These are phyloP conservation scores for Holtermanniella nyarrowii DNA, from an alignment of 768 basidiomycete species.

Conservation along the genomic window DNA sequence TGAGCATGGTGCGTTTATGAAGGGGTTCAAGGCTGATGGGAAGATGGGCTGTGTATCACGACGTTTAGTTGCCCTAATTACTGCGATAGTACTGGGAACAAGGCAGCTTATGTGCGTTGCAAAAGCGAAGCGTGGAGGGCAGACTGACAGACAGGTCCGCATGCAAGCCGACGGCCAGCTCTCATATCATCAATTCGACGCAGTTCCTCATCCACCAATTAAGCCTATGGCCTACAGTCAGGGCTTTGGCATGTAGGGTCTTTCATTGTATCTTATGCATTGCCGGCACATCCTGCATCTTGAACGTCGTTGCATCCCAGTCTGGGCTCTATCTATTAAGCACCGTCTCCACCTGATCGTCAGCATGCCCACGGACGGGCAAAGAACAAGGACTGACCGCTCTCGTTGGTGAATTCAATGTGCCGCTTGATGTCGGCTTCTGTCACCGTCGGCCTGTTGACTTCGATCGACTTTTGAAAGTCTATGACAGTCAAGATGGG, in stretches of 20 bases:
- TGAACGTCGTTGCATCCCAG: background rate
- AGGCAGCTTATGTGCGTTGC: constrained; percentile 71
- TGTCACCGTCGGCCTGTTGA: constrained; percentile 76
- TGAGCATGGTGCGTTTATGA: constrained; percentile 53
- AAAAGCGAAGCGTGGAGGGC: background rate
- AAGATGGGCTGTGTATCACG: constrained; percentile 80
- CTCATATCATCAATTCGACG: constrained; percentile 63
- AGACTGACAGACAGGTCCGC: constrained; percentile 42
- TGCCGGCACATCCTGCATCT: background rate
- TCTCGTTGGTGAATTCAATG: constrained; percentile 44
- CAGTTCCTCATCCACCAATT: constrained; percentile 75
- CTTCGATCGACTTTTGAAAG: constrained; percentile 69
- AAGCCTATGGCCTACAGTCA: constrained; percentile 73
- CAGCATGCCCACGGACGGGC: no score
- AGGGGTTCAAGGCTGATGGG: background rate
- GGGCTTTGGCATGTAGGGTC: constrained; percentile 15
- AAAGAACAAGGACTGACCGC: constrained; percentile 35
- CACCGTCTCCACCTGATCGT: background rate
- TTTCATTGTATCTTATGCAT: background rate
- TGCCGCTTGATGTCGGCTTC: constrained; percentile 67
- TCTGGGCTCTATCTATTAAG: background rate
- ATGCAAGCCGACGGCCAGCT: constrained; percentile 67
- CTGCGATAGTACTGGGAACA: constrained; percentile 44
- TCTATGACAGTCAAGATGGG: constrained; percentile 67
- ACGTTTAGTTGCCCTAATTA: constrained; percentile 77